phyloP scores from a whole-genome alignment of 1,284 basidiomycete species.

The Heterobasidion irregulare region DNA sequence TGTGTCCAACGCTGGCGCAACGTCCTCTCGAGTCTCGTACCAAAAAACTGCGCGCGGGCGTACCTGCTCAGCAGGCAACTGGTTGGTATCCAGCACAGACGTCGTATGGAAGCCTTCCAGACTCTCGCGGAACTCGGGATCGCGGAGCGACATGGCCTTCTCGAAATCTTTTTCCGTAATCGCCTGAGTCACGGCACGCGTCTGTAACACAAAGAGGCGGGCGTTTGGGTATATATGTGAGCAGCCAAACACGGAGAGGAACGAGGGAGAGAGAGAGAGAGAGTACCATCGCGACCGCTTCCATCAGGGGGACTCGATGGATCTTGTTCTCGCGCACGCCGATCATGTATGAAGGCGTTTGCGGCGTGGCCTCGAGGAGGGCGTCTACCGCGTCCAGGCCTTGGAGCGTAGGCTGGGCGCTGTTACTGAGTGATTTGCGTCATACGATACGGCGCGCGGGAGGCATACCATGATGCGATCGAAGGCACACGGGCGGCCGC shows the following conservation, averaged over 20 bases:
- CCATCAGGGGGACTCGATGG: constrained; percentile 82
- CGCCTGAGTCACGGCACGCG: constrained; percentile 77
- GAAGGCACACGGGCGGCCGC: constrained; percentile 86
- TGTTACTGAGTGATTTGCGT: constrained; percentile 66
- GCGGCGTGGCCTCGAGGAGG: constrained; percentile 81
- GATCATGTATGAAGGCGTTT: constrained; percentile 96
- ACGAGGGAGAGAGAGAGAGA: neutral
- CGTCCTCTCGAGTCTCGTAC: too few relatives aligned
- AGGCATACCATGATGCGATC: constrained; percentile 81
- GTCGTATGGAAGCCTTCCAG: constrained; percentile 79
- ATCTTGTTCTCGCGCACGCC: constrained; percentile 96
- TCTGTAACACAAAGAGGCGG: constrained; percentile 35
- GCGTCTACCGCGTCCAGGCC: constrained; percentile 91
- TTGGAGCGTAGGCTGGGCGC: constrained; percentile 85
- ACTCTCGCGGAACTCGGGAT: constrained; percentile 87
- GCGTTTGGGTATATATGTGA: neutral
- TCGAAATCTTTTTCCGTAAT: constrained; percentile 83
- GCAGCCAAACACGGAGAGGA: neutral
- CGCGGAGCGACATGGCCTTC: constrained; percentile 82
- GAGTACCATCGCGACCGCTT: constrained; percentile 80
- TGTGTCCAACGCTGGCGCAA: too few relatives aligned
- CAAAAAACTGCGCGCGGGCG: constrained; percentile 6
- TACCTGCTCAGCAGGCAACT: constrained; percentile 59
- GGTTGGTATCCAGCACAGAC: constrained; percentile 54
- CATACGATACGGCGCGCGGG: constrained; percentile 18